phyloP scores from a whole-genome alignment of 2,329 filamentous ascomycete species.

The Lecanicillium sp. region DNA sequence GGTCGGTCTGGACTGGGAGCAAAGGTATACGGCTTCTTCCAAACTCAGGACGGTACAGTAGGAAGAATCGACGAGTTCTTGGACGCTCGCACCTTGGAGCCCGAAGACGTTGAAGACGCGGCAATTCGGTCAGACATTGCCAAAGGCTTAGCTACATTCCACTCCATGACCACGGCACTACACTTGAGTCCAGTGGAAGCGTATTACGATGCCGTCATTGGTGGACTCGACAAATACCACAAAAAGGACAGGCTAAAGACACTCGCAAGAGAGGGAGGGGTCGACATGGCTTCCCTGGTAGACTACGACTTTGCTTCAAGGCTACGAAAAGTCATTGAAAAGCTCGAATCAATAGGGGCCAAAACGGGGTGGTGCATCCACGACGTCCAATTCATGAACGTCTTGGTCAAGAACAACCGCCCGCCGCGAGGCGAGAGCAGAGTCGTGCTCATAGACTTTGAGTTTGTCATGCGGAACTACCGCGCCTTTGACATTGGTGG shows the following conservation, averaged over 20 bases:
- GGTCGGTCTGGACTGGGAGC: slow-evolving; percentile 10
- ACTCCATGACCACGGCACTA: neutral
- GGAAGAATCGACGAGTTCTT: slow-evolving; percentile 13
- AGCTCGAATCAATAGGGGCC: slow-evolving; percentile 5
- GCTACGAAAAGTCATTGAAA: slow-evolving; percentile 1
- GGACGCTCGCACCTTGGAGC: slow-evolving; percentile 10
- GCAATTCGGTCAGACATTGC: slow-evolving; percentile 10
- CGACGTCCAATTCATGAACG: slow-evolving; percentile 14
- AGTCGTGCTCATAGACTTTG: slow-evolving; percentile 12
- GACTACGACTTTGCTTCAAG: slow-evolving; percentile 10
- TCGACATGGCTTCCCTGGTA: slow-evolving; percentile 9
- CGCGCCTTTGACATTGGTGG: slow-evolving; percentile 14
- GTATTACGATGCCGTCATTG: slow-evolving; percentile 9
- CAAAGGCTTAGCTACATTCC: slow-evolving; percentile 9
- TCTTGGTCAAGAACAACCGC: slow-evolving; percentile 9
- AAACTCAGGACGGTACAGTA: slow-evolving; percentile 10
- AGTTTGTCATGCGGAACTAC: slow-evolving; percentile 12
- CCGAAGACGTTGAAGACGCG: slow-evolving; percentile 11
- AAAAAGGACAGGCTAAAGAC: slow-evolving; percentile 8
- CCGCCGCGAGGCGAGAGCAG: neutral
- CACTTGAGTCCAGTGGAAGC: neutral
- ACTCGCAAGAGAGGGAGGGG: slow-evolving; percentile 8
- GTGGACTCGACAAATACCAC: slow-evolving; percentile 9
- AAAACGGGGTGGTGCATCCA: slow-evolving; percentile 13
- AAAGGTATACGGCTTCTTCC: slow-evolving; percentile 11